Base-by-base conservation (phyloP, 768 basidiomycete genomes). In the Lentinula aciculospora region DNA sequence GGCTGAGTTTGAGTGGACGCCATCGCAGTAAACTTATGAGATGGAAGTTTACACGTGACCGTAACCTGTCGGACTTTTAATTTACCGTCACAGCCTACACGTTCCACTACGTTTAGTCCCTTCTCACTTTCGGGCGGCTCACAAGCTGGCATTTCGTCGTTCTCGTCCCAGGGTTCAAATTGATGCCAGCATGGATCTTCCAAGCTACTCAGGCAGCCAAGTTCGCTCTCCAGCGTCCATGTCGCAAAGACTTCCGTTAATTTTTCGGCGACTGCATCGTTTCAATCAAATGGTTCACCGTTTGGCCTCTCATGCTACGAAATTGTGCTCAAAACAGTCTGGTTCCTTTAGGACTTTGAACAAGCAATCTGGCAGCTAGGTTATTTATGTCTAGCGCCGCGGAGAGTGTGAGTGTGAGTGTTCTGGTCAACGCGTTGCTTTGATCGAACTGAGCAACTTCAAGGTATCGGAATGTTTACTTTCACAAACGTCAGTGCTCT, bases 401-500 rank as follows among this genome's bases (percentile, higher is more conserved):
- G 88, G 67, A 81, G 93, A 82, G 95, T 98, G 88, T 97, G 64
- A 71, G 76, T 72, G 53, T 62, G 62, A 63, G 58, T 63, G 59
- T 48, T 58, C 48, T 57, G 49, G 47, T 27, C 28, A 48, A 47
- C 28, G 39, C 54, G 53, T 28, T 21, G 36, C 50, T 63, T 40
- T 42, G 34, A 21, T 32, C 29, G 9, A 45, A 50, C 48, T 60
- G 28, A 60, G 21, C 51, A 40, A 19, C 45, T 28, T 9, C 8
- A 65, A 93, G 91, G 17, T 94, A 97, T 71, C 87, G 94, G 50
- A 96, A 98, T 72, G 95, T 97, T 6, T 98, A 98, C 69, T 97
- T 95, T 67, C 95, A 97, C 74, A 95, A 95, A 73, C 92, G 95
- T 95, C 68, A 66, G 86, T 72, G 23, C 27, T 50, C 7, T 45